Conservation (phyloP, 2,329 filamentous ascomycete genomes). For the Fusarium musae region DNA sequence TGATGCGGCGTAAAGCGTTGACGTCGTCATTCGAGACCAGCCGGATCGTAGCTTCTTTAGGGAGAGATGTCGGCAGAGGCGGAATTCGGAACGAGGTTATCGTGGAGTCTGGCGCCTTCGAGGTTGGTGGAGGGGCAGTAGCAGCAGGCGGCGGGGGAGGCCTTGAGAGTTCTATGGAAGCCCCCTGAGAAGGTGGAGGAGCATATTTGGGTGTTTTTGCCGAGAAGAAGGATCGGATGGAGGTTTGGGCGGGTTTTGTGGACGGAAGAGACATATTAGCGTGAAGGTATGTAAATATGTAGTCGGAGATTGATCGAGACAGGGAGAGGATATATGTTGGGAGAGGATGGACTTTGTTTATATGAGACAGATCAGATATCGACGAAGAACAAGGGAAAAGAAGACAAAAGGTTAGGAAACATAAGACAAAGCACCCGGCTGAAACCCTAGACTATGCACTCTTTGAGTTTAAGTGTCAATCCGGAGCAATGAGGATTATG, state of each 20-base stretch:
- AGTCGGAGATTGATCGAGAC: neutral
- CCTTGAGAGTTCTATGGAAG: slow-evolving; percentile 35
- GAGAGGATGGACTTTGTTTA: neutral
- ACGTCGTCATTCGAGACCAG: slow-evolving; percentile 63
- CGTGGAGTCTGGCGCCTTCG: slow-evolving; percentile 30
- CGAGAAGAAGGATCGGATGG: slow-evolving; percentile 72
- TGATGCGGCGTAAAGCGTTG: slow-evolving; percentile 70
- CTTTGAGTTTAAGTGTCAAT: neutral
- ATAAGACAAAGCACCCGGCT: slow-evolving; percentile 1
- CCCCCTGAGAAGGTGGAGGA: slow-evolving; percentile 47
- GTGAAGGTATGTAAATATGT: neutral
- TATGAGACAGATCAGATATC: neutral
- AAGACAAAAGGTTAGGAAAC: slow-evolving; percentile 1
- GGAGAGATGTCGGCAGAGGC: slow-evolving; percentile 50
- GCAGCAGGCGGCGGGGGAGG: slow-evolving; percentile 33
- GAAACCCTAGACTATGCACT: slow-evolving; percentile 1
- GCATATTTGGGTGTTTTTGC: slow-evolving; percentile 55
- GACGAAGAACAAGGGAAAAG: neutral
- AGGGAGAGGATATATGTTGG: neutral
- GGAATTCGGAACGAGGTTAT: slow-evolving; percentile 38
- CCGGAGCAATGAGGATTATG: slow-evolving; percentile 9
- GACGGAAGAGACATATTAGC: slow-evolving; percentile 54
- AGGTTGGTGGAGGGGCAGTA: slow-evolving; percentile 45
- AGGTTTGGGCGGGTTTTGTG: slow-evolving; percentile 59
- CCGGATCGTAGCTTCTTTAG: slow-evolving; percentile 64